Base-by-base conservation (phyloP, 1,139 yeast species). In the Scheffersomyces cryptocercus region DNA sequence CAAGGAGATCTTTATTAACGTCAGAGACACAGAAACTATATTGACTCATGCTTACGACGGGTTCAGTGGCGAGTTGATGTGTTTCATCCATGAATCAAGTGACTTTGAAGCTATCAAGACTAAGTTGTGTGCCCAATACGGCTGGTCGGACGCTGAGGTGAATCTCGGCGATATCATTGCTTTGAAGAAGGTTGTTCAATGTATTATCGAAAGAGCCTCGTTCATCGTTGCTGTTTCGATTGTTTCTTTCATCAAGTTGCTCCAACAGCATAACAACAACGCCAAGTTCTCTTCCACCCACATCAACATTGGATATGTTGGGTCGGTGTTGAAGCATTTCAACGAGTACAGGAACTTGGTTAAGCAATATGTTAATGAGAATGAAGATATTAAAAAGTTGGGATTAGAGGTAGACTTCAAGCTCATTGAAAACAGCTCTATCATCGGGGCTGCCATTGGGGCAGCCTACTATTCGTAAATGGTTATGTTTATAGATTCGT, bases 371-470 rank as follows among this genome's bases (percentile, higher is more conserved):
- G 64, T 73, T 32, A 71, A 72, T 47, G 57, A 52, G 6, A 58
- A 65, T 48, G 61, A 59, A 7, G 63, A 57, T 24, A 58, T 68
- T n/a, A 47, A 51, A 40, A 50, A 51, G 4, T 49, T 64, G 56
- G 63, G 64, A 9, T 52, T 70, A 28, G 51, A 54, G 12, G 68
- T 74, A 32, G 73, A 69, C 40, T 69, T 74, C 46, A 65, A 64
- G 54, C 59, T 65, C 43, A 65, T 74, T 41, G 72, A 68, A 30
- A 60, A 74, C 49, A 73, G 78, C 53, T 72, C 78, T 13, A 63
- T 74, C 31, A 68, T 73, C 30, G 79, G 79, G 4, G 75, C 79
- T 38, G 79, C 79, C 26, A 73, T 74, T 41, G 78, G 77, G 10
- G 79, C 79, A 36, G 79, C 79, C 13, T 71, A 62, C 49, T 59